phyloP scores from a whole-genome alignment of 2,329 filamentous ascomycete genomes.

The Lachnum nothofagi region DNA sequence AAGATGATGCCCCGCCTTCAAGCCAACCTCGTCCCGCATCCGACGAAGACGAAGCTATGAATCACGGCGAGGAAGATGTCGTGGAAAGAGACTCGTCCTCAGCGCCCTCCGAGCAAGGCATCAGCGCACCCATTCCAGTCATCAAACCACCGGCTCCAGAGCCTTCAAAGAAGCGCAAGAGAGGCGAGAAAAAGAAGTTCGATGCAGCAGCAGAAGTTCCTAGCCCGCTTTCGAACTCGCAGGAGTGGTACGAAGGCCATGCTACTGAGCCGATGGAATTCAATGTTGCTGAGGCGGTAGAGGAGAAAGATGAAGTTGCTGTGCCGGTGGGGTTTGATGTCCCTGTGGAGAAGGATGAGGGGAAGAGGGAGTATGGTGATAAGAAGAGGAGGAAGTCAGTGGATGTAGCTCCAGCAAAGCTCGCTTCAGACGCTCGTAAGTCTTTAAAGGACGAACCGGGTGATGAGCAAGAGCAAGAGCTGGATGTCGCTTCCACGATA shows the following conservation, averaged over 20 bases:
- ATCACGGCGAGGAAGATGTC: not conserved
- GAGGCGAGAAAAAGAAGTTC: not conserved
- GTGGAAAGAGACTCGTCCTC: conserved; percentile 6
- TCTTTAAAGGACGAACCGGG: not conserved
- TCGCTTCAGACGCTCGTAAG: too few relatives aligned
- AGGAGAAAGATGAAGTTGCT: conserved; percentile 7
- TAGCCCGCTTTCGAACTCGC: not conserved
- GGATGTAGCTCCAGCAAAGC: not conserved
- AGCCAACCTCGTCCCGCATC: conserved; percentile 16
- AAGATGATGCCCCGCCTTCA: conserved; percentile 13
- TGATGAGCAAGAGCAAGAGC: not conserved
- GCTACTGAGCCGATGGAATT: not conserved
- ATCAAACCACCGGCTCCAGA: not conserved
- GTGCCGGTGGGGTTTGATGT: too few relatives aligned
- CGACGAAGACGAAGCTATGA: conserved; percentile 2
- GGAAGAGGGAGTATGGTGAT: not conserved
- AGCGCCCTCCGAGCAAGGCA: too few relatives aligned
- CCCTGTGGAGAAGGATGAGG: too few relatives aligned
- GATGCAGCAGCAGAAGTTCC: not conserved
- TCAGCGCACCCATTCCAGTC: conserved; percentile 2
- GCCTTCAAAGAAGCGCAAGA: not conserved
- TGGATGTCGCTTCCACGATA: not conserved
- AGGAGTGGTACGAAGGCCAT: conserved; percentile 1
- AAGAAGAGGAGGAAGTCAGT: not conserved
- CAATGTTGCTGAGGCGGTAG: not conserved